Conservation (phyloP, 495 filamentous ascomycete species). For the Daldinia decipiens region DNA sequence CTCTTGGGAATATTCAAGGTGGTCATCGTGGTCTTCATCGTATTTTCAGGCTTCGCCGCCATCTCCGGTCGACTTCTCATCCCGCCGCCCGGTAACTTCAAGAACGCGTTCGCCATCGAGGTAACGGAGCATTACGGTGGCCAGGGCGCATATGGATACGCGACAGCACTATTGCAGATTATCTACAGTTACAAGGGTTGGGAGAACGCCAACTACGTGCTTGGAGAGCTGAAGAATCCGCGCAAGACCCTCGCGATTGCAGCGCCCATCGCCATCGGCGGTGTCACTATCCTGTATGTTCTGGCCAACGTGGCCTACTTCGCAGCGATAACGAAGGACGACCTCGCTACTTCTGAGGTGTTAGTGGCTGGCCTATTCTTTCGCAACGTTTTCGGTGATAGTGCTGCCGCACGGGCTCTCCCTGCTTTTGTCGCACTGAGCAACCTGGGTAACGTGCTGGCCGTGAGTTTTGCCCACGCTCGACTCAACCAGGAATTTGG, state of each 20-base stretch:
- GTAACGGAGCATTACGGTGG: slow-evolving; percentile 57
- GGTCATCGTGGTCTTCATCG: slow-evolving; percentile 71
- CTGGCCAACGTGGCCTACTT: slow-evolving; percentile 79
- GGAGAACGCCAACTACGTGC: slow-evolving; percentile 69
- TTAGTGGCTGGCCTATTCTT: slow-evolving; percentile 74
- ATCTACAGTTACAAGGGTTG: slow-evolving; percentile 76
- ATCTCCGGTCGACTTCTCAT: slow-evolving; percentile 64
- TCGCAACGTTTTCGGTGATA: slow-evolving; percentile 71
- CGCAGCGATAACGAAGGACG: slow-evolving; percentile 70
- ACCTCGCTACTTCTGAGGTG: slow-evolving; percentile 67
- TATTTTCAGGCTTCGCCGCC: slow-evolving; percentile 72
- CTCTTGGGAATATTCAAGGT: slow-evolving; percentile 75
- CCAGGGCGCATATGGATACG: slow-evolving; percentile 67
- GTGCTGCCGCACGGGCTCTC: slow-evolving; percentile 66
- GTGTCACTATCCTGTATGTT: slow-evolving; percentile 73
- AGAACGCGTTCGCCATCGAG: slow-evolving; percentile 67
- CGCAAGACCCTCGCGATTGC: slow-evolving; percentile 70
- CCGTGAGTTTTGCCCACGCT: slow-evolving; percentile 75
- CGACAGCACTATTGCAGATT: slow-evolving; percentile 72
- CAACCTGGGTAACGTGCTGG: slow-evolving; percentile 75
- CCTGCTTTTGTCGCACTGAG: slow-evolving; percentile 78
- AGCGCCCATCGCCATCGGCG: slow-evolving; percentile 68
- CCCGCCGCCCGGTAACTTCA: slow-evolving; percentile 71
- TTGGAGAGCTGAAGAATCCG: slow-evolving; percentile 71
- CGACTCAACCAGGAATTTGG: slow-evolving; percentile 73